A percentile compares a stretch with the other conserved stretches of the same genome.
phyloP scores from a whole-genome alignment of 441 rosid genomes.

The Erodium chrysanthum region DNA sequence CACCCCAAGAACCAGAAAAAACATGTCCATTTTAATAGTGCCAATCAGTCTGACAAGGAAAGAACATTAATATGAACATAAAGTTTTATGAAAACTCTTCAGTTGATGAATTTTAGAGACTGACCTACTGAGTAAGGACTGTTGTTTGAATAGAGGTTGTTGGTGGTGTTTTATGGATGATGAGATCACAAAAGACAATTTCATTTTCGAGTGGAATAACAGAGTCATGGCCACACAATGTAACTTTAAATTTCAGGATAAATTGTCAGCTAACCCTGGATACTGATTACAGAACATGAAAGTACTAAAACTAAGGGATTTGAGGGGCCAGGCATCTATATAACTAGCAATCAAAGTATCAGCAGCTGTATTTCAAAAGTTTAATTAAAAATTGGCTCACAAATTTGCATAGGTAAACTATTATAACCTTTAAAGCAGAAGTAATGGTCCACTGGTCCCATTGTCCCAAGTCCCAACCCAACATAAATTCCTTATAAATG shows the following conservation, averaged over 20 bases:
- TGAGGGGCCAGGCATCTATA: not conserved
- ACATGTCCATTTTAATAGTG: not conserved
- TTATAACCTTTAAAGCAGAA: not conserved
- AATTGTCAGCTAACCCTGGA: not conserved
- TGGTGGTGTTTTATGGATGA: not conserved
- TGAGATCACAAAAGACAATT: not conserved
- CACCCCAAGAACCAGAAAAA: not conserved
- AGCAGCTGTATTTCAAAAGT: not conserved
- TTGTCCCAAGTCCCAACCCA: not conserved
- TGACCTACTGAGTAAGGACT: too few species aligned
- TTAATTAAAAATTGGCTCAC: not conserved
- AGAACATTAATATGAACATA: too few species aligned
- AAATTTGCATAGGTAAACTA: too few species aligned
- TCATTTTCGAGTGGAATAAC: too few species aligned
- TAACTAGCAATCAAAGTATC: not conserved
- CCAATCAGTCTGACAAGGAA: not conserved
- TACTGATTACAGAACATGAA: not conserved
- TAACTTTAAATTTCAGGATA: too few species aligned
- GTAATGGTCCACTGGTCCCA: not conserved
- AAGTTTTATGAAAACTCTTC: too few species aligned
- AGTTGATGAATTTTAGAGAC: too few species aligned
- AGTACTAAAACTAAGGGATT: not conserved
- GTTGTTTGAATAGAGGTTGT: not conserved
- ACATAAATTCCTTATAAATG: not conserved
- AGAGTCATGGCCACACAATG: too few species aligned